phyloP scores from a whole-genome alignment of 257 asterid genomes.

The Hygrophila difformis region DNA sequence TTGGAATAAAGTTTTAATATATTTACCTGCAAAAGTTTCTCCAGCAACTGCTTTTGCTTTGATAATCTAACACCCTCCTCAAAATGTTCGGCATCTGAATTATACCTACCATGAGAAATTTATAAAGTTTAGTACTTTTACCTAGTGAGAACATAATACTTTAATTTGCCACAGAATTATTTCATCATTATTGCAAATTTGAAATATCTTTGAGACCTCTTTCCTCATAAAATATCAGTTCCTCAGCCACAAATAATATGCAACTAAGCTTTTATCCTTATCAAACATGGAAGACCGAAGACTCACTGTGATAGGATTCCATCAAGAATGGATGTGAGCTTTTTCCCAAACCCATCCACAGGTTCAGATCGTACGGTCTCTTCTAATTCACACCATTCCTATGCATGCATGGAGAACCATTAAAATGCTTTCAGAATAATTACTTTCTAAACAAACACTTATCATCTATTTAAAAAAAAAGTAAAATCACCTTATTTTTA shows the following conservation, averaged over 20 bases:
- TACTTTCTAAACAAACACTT: constrained; percentile 8
- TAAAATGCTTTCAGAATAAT: not conserved
- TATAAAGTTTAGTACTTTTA: constrained; percentile 1
- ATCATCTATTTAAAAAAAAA: not conserved
- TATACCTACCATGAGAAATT: too few species aligned
- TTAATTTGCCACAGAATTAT: not conserved
- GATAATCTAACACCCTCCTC: too few species aligned
- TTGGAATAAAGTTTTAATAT: too few species aligned
- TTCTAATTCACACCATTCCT: constrained; percentile 81
- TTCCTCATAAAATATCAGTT: too few species aligned
- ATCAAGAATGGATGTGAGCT: constrained; percentile 59
- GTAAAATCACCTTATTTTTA: constrained; percentile 67
- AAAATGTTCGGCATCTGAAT: too few species aligned
- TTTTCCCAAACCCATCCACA: constrained; percentile 78
- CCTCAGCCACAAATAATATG: too few species aligned
- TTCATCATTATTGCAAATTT: not conserved
- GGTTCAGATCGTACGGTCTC: constrained; percentile 63
- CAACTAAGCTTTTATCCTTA: too few species aligned
- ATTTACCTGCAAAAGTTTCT: too few species aligned
- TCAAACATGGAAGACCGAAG: not conserved
- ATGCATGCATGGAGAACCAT: constrained; percentile 12
- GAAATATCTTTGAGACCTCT: too few species aligned
- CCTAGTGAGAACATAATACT: not conserved
- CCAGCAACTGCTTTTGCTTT: too few species aligned
- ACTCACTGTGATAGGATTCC: constrained; percentile 71